Base-by-base conservation (phyloP, 164 flowering plant species). In the Magnolia officinalis region DNA sequence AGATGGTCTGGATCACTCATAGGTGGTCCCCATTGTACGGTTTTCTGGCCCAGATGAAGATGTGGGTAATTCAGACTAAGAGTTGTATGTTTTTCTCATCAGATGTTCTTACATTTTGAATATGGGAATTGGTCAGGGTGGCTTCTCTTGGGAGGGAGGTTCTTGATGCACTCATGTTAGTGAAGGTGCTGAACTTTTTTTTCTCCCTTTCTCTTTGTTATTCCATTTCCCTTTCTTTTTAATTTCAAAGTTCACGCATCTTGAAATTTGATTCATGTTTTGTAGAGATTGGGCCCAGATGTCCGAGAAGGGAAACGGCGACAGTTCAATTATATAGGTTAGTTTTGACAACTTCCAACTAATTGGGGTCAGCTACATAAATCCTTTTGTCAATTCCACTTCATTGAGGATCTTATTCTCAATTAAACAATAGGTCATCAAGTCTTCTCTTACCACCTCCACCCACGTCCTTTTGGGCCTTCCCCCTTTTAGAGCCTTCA, bases 151-250 rank as follows among this genome's bases (percentile, higher is more conserved):
- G 88, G 26, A 76, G 70, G 74, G 96, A 92, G 58, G 92, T 92
- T 64, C 86, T 78, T 31, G 97, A 92, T 13, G 99, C 97, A 63
- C 23, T 94, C 20, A 86, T 91, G 94, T 58, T 94, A 66, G 96
- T 83, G 64, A 96, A 96, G 97, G 95, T 92, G 80, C 67, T 50
- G 67, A 29, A 10, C 11, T 70, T n/a, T 59, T 59, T 31, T 59
- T 6, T 19, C 24, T 37, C 29, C 21, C 14, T 29, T 45, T 24
- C 19, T 74, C 26, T 61, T 1, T 16, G 16, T 2, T 0, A 2
- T 10, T 52, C 59, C 19, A 7, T 58, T 7, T 21, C 21, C 31
- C 23, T 26, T 71, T 1, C 6, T 29, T 73, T 26, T 20, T 18
- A 9, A 24, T 24, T 18, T 19, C 68, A 8, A 18, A 64, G 7